Percentiles rank a stretch among this genome's conserved stretches.
Evolutionary conservation across 257 asterid genomes (phyloP).

Genomic region (Solanum verrucosum): DNA sequence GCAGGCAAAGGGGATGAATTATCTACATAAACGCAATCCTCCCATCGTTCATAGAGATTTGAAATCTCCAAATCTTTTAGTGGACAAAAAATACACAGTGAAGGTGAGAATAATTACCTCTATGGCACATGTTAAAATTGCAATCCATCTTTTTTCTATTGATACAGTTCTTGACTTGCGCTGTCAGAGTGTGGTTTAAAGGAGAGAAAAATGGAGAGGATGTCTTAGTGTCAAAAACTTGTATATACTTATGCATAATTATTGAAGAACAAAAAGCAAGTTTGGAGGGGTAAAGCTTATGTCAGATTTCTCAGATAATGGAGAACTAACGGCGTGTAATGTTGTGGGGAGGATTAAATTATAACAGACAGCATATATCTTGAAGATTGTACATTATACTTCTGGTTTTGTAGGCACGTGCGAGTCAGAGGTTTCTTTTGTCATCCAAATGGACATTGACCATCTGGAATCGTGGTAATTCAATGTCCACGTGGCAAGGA

Average conservation of each 20-base stretch:
- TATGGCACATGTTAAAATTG: neutral
- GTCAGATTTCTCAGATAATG: neutral
- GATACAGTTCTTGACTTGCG: neutral
- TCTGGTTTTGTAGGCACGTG: neutral
- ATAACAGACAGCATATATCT: neutral
- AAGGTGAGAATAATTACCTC: conserved; percentile 48
- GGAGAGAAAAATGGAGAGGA: neutral
- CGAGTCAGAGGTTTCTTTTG: neutral
- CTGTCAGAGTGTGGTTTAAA: neutral
- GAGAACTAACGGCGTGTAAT: neutral
- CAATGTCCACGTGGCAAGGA: neutral
- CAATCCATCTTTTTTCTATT: neutral
- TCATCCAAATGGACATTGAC: neutral
- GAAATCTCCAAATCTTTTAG: conserved; percentile 92
- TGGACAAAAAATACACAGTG: conserved; percentile 89
- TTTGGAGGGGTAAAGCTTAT: neutral
- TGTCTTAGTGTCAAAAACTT: neutral
- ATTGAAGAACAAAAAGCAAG: neutral
- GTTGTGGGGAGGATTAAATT: neutral
- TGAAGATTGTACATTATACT: neutral
- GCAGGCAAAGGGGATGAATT: conserved; percentile 96
- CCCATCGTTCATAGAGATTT: conserved; percentile 92
- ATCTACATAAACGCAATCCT: conserved; percentile 86
- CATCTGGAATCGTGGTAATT: neutral
- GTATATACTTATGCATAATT: neutral